phyloP scores from a whole-genome alignment of 306 rosid genomes.

The Prinsepia uniflora region DNA sequence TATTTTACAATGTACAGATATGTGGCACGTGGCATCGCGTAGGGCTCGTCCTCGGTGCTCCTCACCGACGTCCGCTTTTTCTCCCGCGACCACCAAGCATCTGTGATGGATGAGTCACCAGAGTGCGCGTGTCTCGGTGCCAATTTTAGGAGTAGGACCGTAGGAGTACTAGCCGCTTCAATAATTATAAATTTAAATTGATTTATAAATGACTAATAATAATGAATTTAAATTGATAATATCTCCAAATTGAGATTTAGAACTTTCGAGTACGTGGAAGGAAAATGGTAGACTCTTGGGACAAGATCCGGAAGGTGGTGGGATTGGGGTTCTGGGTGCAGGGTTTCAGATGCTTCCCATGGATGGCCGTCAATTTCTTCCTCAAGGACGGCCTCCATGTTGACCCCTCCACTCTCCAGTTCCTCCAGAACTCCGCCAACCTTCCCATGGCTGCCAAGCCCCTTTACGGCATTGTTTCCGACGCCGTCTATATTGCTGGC shows the following conservation, averaged over 20 bases:
- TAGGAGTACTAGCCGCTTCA: too few relatives aligned
- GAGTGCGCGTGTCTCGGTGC: too few relatives aligned
- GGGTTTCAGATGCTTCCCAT: slow-evolving; percentile 84
- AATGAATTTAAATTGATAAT: too few relatives aligned
- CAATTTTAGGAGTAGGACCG: too few relatives aligned
- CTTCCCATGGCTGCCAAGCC: slow-evolving; percentile 96
- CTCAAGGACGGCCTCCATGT: slow-evolving; percentile 76
- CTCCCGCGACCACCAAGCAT: too few relatives aligned
- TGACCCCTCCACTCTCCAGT: slow-evolving; percentile 74
- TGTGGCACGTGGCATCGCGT: too few relatives aligned
- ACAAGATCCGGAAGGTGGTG: slow-evolving; percentile 41
- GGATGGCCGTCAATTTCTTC: slow-evolving; percentile 80
- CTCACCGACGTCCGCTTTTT: too few relatives aligned
- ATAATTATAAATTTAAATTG: too few relatives aligned
- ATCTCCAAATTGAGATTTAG: neutral
- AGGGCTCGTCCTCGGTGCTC: too few relatives aligned
- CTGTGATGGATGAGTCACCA: too few relatives aligned
- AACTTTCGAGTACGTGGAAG: neutral
- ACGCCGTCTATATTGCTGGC: slow-evolving; percentile 57
- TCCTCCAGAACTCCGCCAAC: slow-evolving; percentile 79
- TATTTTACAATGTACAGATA: too few relatives aligned
- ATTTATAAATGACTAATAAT: too few relatives aligned
- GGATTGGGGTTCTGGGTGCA: slow-evolving; percentile 87
- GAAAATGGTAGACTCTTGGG: slow-evolving; percentile 29
- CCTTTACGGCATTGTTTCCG: slow-evolving; percentile 72